Base-by-base conservation (phyloP, 129 eudicot species). In the Chrysanthemum lavandulifolium region DNA sequence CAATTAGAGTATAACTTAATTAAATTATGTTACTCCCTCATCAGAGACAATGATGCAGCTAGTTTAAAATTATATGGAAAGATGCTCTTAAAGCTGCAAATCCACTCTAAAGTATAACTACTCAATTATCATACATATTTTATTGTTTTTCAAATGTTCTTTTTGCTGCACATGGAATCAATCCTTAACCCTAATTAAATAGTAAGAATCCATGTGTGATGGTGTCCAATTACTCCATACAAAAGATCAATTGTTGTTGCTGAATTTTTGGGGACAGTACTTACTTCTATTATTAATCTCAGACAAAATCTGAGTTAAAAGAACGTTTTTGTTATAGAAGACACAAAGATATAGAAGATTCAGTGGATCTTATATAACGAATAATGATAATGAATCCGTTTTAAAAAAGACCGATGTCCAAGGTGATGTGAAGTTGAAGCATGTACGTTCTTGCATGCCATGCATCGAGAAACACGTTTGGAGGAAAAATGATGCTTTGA, bases 21-120 rank as follows among this genome's bases (percentile, higher is more conserved):
- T 40, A 40, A 7, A 11, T 25, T 51, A 50, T 53, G 72, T 67
- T 71, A 78, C 82, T 67, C 77, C 82, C 82, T 71, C 33, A 78
- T 64, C 27, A 54, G 77, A 78, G 77, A 78, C 77, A 78, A 78
- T 71, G 72, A 64, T 71, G 59, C 72, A 70, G 47, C 47, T 31
- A 31, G 36, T 31, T 31, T 31, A 0, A 0, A 31, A 31, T 31
- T 31, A 31, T 31, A 31, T 31, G 36, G 36, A 31, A 31, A 31
- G 36, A 31, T 31, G 36, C 36, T 31, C 36, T 31, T 31, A 31
- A 31, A 31, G 36, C 36, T 31, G 36, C 36, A 31, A 29, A 31
- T 31, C 36, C 36, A 31, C 36, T 31, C n/a, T 71, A 62, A 71
- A 71, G 55, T 64, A 71, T 64, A 78, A 25, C 59, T 71, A 47